These are phyloP conservation scores for Pittosporum tobira DNA, from an alignment of 129 eudicot species.

Conservation along the genomic window DNA sequence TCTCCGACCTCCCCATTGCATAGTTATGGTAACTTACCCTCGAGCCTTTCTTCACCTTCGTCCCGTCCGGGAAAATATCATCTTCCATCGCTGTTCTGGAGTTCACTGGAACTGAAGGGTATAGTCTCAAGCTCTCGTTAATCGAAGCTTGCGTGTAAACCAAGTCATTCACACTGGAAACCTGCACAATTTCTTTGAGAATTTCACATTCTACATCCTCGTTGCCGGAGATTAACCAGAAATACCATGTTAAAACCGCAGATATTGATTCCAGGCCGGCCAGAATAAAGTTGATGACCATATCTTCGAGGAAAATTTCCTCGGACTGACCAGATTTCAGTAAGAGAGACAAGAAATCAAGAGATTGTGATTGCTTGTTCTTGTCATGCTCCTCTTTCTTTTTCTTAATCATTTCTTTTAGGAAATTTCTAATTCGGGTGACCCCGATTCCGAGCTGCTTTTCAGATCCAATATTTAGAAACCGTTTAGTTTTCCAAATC, in stretches of 20 bases:
- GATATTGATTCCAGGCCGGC: constrained; percentile 58
- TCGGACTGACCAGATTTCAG: constrained; percentile 47
- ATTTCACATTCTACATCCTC: constrained; percentile 29
- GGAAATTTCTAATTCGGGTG: constrained; percentile 33
- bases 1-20: constrained; percentile 60
- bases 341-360: constrained; percentile 54
- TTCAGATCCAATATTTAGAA: constrained; percentile 57
- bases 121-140: constrained; percentile 51
- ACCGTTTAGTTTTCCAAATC: constrained; percentile 46
- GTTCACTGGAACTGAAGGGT: constrained; percentile 51
- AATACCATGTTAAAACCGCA: constrained; percentile 56
- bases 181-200: constrained; percentile 25
- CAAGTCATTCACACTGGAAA: background rate
- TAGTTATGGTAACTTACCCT: constrained; percentile 37
- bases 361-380: constrained; percentile 24
- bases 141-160: background rate
- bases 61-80: constrained; percentile 49
- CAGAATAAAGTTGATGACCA: constrained; percentile 37
- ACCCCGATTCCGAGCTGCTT: constrained; percentile 27
- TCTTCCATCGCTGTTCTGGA: constrained; percentile 23
- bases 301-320: constrained; percentile 34
- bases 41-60: constrained; percentile 35
- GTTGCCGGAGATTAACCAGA: constrained; percentile 43
- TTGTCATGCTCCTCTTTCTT: constrained; percentile 27
- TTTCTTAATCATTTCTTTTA: constrained; percentile 22